A percentile compares a stretch with the other conserved stretches of the same genome.
Evolutionary conservation across 371 early-diverging fungal species (phyloP).

Genomic region (Funneliformis caledonium): DNA sequence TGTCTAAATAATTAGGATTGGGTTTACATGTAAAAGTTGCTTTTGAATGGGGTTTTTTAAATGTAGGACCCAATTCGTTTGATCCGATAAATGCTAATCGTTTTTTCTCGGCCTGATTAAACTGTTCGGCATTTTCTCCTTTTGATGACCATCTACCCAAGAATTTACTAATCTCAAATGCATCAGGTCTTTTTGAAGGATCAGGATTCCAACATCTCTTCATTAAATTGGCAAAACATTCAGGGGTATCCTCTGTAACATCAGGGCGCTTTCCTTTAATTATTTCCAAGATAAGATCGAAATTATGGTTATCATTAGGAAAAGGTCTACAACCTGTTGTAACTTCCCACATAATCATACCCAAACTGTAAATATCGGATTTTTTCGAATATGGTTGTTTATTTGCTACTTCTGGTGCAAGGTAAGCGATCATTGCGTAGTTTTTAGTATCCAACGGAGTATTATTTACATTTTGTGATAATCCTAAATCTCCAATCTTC

Average conservation of each 20-base stretch:
- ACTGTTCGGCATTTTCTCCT: not conserved
- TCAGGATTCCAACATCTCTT: not conserved
- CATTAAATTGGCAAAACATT: not conserved
- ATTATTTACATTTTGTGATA: not conserved
- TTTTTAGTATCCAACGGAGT: too few species aligned
- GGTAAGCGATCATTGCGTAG: too few species aligned
- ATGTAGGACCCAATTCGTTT: not conserved
- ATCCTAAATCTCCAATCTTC: not conserved
- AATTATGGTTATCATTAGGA: too few species aligned
- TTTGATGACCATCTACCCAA: not conserved
- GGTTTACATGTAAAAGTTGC: too few species aligned
- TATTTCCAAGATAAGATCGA: too few species aligned
- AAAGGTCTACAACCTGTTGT: not conserved
- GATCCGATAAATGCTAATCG: not conserved
- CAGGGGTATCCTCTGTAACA: not conserved
- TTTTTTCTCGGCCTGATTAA: not conserved
- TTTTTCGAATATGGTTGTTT: not conserved
- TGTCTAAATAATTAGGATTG: too few species aligned
- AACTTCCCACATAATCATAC: not conserved
- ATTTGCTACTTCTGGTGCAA: not conserved
- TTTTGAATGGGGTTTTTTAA: too few species aligned
- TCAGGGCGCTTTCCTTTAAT: not conserved
- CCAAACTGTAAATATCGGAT: not conserved
- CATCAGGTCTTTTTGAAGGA: not conserved
- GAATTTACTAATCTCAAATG: not conserved